Conservation (phyloP, 768 basidiomycete species). For the Trametopsis cervina region DNA sequence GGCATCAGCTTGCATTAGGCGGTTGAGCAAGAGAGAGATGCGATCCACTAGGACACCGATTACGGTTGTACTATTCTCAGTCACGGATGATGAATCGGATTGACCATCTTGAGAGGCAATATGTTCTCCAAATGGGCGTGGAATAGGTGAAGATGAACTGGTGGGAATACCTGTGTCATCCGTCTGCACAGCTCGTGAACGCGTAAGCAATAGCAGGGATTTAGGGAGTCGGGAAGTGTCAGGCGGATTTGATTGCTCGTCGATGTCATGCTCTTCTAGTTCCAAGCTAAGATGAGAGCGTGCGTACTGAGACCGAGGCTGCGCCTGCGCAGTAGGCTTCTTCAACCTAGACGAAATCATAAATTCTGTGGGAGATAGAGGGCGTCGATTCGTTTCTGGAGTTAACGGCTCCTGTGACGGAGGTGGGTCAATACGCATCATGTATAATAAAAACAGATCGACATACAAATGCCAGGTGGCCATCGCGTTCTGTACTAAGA, state of each 20-base stretch:
- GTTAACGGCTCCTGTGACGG: conserved; percentile 36
- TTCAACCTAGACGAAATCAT: conserved; percentile 18
- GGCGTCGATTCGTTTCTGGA: conserved; percentile 35
- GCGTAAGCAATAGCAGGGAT: conserved; percentile 47
- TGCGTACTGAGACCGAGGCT: conserved; percentile 14
- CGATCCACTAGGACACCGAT: conserved; percentile 58
- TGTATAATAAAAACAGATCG: not conserved
- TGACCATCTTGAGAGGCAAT: conserved; percentile 45
- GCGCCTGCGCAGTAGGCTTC: conserved; percentile 22
- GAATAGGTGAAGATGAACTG: conserved; percentile 22
- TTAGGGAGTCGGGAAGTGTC: conserved; percentile 35
- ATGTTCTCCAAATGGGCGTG: conserved; percentile 25
- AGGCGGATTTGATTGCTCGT: conserved; percentile 15
- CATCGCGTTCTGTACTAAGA: conserved; percentile 28
- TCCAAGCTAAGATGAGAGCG: conserved; percentile 29
- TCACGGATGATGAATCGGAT: conserved; percentile 72
- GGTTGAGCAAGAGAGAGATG: conserved; percentile 53
- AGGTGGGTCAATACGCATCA: conserved; percentile 5
- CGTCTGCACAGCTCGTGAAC: conserved; percentile 32
- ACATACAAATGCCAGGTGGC: conserved; percentile 28
- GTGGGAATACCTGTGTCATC: conserved; percentile 12
- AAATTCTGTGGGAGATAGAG: conserved; percentile 37
- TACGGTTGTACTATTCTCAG: conserved; percentile 42
- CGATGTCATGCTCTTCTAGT: conserved; percentile 36
- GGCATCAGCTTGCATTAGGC: conserved; percentile 71